Base-by-base conservation (phyloP, 2,329 filamentous ascomycete genomes). In the Talaromyces sp. region DNA sequence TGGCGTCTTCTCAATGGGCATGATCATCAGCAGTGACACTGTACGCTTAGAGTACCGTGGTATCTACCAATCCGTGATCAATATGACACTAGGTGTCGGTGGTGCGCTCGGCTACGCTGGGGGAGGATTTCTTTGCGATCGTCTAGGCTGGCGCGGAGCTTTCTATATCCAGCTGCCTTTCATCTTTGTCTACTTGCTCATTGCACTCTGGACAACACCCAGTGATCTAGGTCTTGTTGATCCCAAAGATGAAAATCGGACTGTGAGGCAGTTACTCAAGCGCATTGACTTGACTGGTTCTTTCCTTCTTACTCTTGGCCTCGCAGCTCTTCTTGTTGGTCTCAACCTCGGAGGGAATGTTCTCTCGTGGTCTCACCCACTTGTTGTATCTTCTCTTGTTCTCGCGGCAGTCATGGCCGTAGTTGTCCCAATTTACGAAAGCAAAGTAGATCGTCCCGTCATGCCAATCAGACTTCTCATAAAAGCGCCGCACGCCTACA, bases 1-100 rank as follows among this genome's bases (percentile, higher is more conserved):
- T 0, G 90, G 89, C 0, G 84, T 90, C 54, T 84, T 90, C 73
- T 86, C 88, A 1, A 90, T 93, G 69, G 87, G 91, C 54, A 86
- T 89, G 37, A 76, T 78, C 13, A 70, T 80, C 1, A 76, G 74
- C 13, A 90, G 88, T 69, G 90, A 93, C 73, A 77, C 92, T 56
- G 89, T 93, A n/a, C 89, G 87, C 3, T 87, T 93, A 62, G 87
- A 91, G 79, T 89, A 82, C 62, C 75, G 78, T 31, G 78, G 77
- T 1, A 70, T 79, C 57, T 80, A 79, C 63, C 78, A 80, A 66
- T 80, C 78, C 1, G 79, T 79, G 58, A 72, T 80, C 60, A 80
- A 80, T 31, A 68, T 80, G 9, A 73, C 69, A 33, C 71, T 77
- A 4, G 78, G 78, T 1, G 68, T 71, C 14, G 78, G 77, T 14